phyloP scores from a whole-genome alignment of 495 filamentous ascomycete genomes.

The Xylaria grammica region DNA sequence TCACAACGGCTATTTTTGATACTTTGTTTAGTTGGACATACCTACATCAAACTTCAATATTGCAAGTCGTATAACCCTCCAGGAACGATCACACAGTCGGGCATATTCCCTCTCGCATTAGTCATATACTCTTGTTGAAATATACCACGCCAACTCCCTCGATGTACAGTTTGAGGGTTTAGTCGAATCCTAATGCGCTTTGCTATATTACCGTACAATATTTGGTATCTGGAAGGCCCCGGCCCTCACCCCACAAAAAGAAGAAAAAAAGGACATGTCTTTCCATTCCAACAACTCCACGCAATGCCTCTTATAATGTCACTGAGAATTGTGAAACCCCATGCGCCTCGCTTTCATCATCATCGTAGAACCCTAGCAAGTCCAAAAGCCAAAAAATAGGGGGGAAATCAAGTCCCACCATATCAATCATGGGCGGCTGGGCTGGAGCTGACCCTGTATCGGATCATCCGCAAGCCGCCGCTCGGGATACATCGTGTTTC shows the following conservation, averaged over 20 bases:
- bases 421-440: neutral
- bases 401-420: neutral
- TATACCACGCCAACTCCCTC: neutral
- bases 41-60: too few relatives aligned
- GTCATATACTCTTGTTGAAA: slow-evolving; percentile 13
- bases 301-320: slow-evolving; percentile 28
- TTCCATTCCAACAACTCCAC: slow-evolving; percentile 31
- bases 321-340: slow-evolving; percentile 22
- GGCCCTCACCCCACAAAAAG: too few relatives aligned
- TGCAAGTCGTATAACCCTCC: too few relatives aligned
- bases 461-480: slow-evolving; percentile 34
- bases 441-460: slow-evolving; percentile 19
- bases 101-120: too few relatives aligned
- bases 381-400: slow-evolving; percentile 1
- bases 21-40: too few relatives aligned
- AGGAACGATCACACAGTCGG: too few relatives aligned
- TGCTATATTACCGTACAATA: neutral
- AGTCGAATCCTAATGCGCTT: neutral
- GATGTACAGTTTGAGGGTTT: neutral
- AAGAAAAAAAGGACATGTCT: slow-evolving; percentile 6
- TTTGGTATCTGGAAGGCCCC: neutral
- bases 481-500: slow-evolving; percentile 22
- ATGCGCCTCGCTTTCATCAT: slow-evolving; percentile 36
- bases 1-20: too few relatives aligned
- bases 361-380: slow-evolving; percentile 25